Evolutionary conservation across 768 basidiomycete species (phyloP), one percentile per base, ranked within the genome.

Genomic region (Rubroboletus satanas): DNA sequence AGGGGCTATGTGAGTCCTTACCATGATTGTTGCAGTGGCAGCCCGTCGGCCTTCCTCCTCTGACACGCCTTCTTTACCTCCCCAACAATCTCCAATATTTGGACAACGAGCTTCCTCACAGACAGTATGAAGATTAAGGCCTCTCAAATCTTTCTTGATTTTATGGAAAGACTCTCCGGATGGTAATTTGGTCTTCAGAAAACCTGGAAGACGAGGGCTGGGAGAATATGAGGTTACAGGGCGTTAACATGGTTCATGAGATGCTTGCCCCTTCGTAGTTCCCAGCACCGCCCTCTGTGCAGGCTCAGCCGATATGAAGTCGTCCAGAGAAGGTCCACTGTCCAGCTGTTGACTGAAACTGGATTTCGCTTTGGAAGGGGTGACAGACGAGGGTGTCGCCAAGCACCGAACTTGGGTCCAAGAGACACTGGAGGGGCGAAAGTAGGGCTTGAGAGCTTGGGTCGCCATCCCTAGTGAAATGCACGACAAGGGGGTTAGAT

Each of bases 61-160:
- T 7, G 81, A 83, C 39, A 71, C 77, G 45, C 78, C 82, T 32
- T 81, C 77, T 64, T 85, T 86, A 9, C 94, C 94, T 39, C 97
- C 93, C 97, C 97, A 99, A 66, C 97, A 99, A 66, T 98, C 96
- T n/a, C 96, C 97, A 52, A 99, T 98, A 66, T 99, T 99, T 0
- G 97, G 97, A 77, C 97, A 99, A 58, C 95, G 82, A 35, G 97
- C 97, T 70, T 99, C 97, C 72, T 99, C 97, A 66, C 97, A 99
- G 2, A 99, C 97, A 0, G 97, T 99, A 66, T 97, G 93, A 45
- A 99, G 76, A 8, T 83, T 83, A 2, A 99, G 80, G 2, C 95
- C 96, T 49, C 97, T 79, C 14, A 99, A 79, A 71, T 99, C 97
- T 61, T 88, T 90, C 81, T 96, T 98, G 60, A 99, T 98, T 66